Evolutionary conservation across 2,329 filamentous ascomycete genomes (phyloP).

Genomic region (Botrytis sinoallii): DNA sequence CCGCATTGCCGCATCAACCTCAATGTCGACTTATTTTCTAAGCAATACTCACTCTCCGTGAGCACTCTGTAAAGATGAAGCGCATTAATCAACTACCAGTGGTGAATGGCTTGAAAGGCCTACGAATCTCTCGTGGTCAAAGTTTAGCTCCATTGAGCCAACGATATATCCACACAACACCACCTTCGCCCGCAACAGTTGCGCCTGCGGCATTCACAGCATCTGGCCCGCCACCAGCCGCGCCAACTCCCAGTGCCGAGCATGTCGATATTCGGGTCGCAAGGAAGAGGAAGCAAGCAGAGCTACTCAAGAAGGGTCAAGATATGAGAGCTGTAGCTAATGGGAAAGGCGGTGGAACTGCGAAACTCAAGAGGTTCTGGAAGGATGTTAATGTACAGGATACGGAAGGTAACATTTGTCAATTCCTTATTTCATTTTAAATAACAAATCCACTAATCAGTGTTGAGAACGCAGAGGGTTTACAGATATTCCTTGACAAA

Average conservation of each 20-base stretch:
- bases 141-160: constrained; percentile 19
- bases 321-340: constrained; percentile 43
- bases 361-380: constrained; percentile 77
- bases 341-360: constrained; percentile 40
- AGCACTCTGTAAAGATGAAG: constrained; percentile 34
- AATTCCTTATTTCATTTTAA: neutral
- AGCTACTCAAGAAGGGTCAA: constrained; percentile 52
- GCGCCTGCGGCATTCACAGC: constrained; percentile 47
- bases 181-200: constrained; percentile 32
- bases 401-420: constrained; percentile 52
- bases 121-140: constrained; percentile 17
- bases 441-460: constrained; percentile 16
- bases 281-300: constrained; percentile 52
- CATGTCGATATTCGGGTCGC: constrained; percentile 44
- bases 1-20: constrained; percentile 10
- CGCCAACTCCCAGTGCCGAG: constrained; percentile 47
- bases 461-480: constrained; percentile 29
- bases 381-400: constrained; percentile 72
- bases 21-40: constrained; percentile 6
- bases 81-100: constrained; percentile 31
- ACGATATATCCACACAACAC: constrained; percentile 32
- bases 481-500: constrained; percentile 69
- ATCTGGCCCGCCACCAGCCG: constrained; percentile 56
- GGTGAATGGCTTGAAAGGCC: constrained; percentile 16
- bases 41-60: neutral